Base-by-base conservation (phyloP, 2,329 filamentous ascomycete genomes). In the Calonectria pteridis region DNA sequence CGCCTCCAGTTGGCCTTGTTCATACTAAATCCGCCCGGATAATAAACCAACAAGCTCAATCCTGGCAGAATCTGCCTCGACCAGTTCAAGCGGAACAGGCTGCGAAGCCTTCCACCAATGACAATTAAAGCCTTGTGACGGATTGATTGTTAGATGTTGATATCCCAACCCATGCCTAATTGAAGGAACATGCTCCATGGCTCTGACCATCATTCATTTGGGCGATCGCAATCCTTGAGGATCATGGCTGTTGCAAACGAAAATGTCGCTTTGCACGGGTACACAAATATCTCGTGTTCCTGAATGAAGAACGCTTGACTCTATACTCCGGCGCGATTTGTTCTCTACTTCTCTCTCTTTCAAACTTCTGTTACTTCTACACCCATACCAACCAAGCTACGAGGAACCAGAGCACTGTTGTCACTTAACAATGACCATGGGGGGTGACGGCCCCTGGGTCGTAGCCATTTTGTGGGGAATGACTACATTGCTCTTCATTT, bases 401-500 rank as follows among this genome's bases (percentile, higher is more conserved):
- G 29, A 35, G 4, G 13, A 35, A 35, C n/a, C 33, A 23, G 31
- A 59, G 33, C n/a, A 23, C 53, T 33, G 4, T 31, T 35, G n/a
- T 26, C n/a, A 26, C 33, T 23, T 26, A 37, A 18, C 18, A 23
- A 69, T 69, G 67, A 29, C 37, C 40, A 50, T 69, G 28, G 53
- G 51, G 37, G 53, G 67, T 35, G 67, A 69, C 26, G 53, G 67
- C 51, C 53, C 51, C 67, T 69, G 67, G 67, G 67, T 55, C 43
- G 53, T 69, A 28, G 55, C 46, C 37, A 43, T 69, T 23, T 23
- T 69, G 43, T 81, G 79, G 78, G 63, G 62, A 20, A 43, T 80
- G 53, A 78, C 77, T 2, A 63, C 33, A 20, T 31, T 80, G 20
- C 67, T 74, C 23, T 67, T 82, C 10, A 63, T 76, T 26, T 81